A percentile compares a stretch with the other conserved stretches of the same genome.
Conservation (phyloP, 176 grass and related monocot genomes). For the Poa annua region DNA sequence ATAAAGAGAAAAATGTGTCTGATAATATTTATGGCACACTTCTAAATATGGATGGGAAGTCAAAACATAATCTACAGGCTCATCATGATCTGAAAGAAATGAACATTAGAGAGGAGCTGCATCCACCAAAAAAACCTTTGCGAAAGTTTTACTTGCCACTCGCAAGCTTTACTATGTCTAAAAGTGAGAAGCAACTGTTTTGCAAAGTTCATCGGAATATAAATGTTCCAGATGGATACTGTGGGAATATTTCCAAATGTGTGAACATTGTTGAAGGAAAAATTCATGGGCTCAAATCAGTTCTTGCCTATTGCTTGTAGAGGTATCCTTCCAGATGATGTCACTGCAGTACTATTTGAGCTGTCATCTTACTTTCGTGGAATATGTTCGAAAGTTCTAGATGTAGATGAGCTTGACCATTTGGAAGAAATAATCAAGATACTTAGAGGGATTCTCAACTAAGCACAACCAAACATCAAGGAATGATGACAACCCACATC, state of each 20-base stretch:
- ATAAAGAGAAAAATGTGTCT: background rate
- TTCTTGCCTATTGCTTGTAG: no score
- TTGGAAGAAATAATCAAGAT: no score
- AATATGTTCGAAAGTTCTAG: no score
- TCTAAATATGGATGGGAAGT: background rate
- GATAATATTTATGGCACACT: slow-evolving; percentile 4
- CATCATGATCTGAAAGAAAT: background rate
- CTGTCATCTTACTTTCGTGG: no score
- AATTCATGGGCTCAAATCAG: no score
- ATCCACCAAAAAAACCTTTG: background rate
- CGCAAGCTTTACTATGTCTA: background rate
- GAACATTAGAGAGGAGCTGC: background rate
- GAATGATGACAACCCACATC: slow-evolving; percentile 8
- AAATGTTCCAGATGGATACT: background rate
- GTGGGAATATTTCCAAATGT: no score
- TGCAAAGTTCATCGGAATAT: background rate
- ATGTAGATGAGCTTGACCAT: no score
- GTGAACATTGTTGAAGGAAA: no score
- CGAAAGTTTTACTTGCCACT: background rate
- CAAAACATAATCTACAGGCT: background rate
- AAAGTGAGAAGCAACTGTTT: background rate
- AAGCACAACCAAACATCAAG: slow-evolving; percentile 28
- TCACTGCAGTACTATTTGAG: no score
- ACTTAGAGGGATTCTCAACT: slow-evolving; percentile 13
- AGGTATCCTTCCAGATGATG: no score